Conservation (phyloP, 768 basidiomycete genomes). For the Psilocybe subaeruginosa region DNA sequence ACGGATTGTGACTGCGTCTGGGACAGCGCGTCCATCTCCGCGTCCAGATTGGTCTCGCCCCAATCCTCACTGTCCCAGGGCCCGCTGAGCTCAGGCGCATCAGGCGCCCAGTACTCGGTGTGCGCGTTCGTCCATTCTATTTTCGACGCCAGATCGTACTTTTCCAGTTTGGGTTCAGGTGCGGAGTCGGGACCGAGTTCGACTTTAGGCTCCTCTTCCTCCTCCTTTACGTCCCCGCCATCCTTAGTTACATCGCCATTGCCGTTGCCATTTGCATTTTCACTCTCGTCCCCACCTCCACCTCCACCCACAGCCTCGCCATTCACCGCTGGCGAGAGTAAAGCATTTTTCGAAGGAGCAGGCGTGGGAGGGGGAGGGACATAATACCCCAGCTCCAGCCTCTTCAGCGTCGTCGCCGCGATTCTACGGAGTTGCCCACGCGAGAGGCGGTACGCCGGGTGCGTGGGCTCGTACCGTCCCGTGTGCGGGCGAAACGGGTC, state of each 20-base stretch:
- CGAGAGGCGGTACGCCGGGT: constrained; percentile 23
- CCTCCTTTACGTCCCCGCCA: neutral
- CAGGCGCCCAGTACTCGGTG: constrained; percentile 22
- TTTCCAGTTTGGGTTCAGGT: neutral
- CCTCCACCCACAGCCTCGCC: neutral
- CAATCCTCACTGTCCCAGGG: constrained; percentile 11
- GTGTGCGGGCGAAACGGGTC: constrained; percentile 13
- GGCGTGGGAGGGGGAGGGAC: constrained; percentile 18
- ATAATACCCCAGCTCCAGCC: constrained; percentile 26
- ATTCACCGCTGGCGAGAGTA: neutral
- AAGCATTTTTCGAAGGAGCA: neutral
- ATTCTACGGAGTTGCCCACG: constrained; percentile 25
- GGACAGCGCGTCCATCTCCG: neutral
- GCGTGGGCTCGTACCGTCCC: constrained; percentile 17
- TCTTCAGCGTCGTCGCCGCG: constrained; percentile 20
- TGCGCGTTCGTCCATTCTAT: constrained; percentile 20
- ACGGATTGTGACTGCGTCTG: neutral
- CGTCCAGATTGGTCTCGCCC: constrained; percentile 4
- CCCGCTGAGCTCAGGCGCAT: constrained; percentile 11
- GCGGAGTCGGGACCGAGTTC: neutral
- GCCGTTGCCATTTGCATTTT: no score
- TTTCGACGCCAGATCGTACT: constrained; percentile 20
- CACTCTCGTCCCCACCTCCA: neutral
- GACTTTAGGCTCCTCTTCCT: neutral
- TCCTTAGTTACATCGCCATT: neutral